Conservation (phyloP, 345 rosid species). For the Acer yangbiense region DNA sequence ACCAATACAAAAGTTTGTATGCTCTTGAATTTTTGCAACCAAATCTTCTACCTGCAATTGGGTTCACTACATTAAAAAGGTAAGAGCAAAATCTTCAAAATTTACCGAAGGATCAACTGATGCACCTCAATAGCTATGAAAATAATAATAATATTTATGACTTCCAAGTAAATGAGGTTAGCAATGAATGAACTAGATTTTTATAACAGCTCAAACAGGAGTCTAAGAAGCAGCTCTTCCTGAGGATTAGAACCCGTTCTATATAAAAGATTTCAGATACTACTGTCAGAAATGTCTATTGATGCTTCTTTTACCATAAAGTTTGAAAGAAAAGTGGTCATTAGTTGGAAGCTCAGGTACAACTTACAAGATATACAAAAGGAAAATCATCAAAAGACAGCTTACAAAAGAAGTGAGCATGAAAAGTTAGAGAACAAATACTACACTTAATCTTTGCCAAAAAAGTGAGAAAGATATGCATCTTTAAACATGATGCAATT, state of each 20-base stretch:
- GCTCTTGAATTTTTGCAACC: conserved; percentile 58
- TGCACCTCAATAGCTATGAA: not conserved
- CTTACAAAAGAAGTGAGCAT: not conserved
- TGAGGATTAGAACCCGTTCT: not conserved
- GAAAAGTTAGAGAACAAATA: not conserved
- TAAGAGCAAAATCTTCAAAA: not conserved
- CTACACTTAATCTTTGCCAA: not conserved
- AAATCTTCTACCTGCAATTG: conserved; percentile 71
- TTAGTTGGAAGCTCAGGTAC: not conserved
- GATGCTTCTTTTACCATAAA: not conserved
- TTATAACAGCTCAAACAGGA: not conserved
- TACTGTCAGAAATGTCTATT: not conserved
- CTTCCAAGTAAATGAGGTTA: not conserved
- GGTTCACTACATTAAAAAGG: not conserved
- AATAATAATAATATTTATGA: not conserved
- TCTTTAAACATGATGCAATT: not conserved
- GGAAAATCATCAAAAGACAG: not conserved
- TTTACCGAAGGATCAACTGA: not conserved
- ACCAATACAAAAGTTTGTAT: conserved; percentile 73
- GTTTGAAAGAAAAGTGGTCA: not conserved
- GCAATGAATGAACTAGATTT: not conserved
- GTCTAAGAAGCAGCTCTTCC: not conserved
- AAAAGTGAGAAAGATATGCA: not conserved
- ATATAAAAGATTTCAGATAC: not conserved
- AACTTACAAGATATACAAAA: not conserved